Evolutionary conservation across 371 early-diverging fungal genomes (phyloP), one percentile per base, ranked within the genome.

Genomic region (Paraphysoderma sedebokerense): DNA sequence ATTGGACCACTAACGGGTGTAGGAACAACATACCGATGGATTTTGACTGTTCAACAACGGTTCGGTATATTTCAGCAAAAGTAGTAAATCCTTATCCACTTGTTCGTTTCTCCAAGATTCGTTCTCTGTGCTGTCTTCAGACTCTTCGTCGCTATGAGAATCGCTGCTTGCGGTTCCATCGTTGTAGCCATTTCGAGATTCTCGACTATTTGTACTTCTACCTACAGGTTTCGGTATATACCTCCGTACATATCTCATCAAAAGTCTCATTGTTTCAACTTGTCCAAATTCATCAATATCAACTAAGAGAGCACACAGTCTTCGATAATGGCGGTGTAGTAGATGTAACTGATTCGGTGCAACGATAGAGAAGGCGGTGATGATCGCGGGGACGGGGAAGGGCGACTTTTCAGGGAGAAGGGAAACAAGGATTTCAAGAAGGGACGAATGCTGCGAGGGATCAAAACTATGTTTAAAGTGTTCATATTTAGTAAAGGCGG

Each of bases 231-330:
- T 19, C 54, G 32, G 44, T 66, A 66, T 22, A 51, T 48, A 22
- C n/a, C n/a, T 26, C 62, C 11, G 36, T 1, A 52, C 57, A 28
- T 96, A 96, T 11, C 82, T 69, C 31, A 80, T 45, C 48, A 96
- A 54, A 13, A 89, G 55, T 26, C 76, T 73, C 34, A 90, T 49
- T n/a, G 88, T 79, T 9, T 84, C 80, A 46, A 88, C 72, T 61
- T 92, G 92, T 15, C 85, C 89, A 92, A 92, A 92, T 56, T 91
- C 89, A 60, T 96, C 93, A 44, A 86, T 75, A 35, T 89, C 92
- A 5, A 75, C 63, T 26, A 96, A 58, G 67, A 88, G 63, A 24
- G 65, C 61, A 54, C 93, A 92, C 38, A 92, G 66, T 38, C 87
- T 83, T 27, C 88, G 74, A 62, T 72, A 96, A 52, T 89, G 87